Percentiles rank a stretch among this genome's conserved stretches.
These are phyloP conservation scores for Prunus salicina DNA, from an alignment of 306 rosid genomes.

Conservation along the genomic window DNA sequence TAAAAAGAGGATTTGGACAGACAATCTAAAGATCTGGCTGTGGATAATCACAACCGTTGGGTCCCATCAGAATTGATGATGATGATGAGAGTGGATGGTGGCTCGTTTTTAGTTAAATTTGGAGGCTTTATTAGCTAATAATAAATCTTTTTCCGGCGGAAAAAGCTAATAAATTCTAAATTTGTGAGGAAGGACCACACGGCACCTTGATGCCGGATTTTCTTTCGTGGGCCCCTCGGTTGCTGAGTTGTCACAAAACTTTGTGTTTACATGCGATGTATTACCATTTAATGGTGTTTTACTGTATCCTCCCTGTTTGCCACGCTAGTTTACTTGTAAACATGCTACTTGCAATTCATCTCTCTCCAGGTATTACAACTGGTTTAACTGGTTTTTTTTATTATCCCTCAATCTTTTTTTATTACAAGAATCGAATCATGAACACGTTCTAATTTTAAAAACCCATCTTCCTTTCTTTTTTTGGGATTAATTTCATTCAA, in stretches of 20 bases:
- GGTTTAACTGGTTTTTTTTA: too few species aligned
- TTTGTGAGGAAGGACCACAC: neutral
- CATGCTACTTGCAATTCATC: too few species aligned
- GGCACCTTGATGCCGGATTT: neutral
- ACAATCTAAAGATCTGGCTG: neutral
- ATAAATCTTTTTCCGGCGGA: neutral
- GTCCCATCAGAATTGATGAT: neutral
- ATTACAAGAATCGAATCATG: too few species aligned
- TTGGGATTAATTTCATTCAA: too few species aligned
- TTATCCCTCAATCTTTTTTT: too few species aligned
- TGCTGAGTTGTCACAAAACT: neutral
- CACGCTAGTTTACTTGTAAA: too few species aligned
- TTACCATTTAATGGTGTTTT: too few species aligned
- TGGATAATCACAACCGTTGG: neutral
- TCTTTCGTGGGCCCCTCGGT: neutral
- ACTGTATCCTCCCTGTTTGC: too few species aligned
- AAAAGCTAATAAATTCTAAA: neutral
- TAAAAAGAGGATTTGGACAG: neutral
- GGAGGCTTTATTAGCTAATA: neutral
- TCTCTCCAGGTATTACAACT: too few species aligned
- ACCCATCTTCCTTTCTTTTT: too few species aligned
- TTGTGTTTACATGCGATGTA: neutral
- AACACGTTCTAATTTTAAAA: too few species aligned
- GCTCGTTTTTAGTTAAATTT: neutral
- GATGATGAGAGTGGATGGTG: neutral